A percentile compares a stretch with the other conserved stretches of the same genome.
Evolutionary conservation across 768 basidiomycete species (phyloP).

Genomic region (Daedalea quercina): DNA sequence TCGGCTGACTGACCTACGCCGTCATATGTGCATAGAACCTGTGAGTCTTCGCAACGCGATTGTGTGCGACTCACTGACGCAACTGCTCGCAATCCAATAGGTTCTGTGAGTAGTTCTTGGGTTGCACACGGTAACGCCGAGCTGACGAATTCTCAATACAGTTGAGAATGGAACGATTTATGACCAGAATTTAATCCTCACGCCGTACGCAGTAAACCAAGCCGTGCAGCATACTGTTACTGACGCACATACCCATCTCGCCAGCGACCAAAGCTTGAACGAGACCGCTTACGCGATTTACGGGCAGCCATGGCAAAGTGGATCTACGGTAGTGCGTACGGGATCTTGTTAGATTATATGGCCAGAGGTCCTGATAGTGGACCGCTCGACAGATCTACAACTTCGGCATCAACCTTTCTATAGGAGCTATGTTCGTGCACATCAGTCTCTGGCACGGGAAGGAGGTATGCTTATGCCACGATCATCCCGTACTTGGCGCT

Average conservation of each 20-base stretch:
- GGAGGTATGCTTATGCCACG: constrained; percentile 4
- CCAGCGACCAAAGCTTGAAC: neutral
- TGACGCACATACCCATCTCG: neutral
- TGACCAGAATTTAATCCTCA: constrained; percentile 46
- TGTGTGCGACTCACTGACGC: neutral
- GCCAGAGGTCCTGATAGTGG: no score
- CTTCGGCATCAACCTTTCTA: constrained; percentile 12
- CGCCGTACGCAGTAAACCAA: constrained; percentile 9
- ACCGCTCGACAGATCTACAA: neutral
- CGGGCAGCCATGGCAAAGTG: constrained; percentile 2
- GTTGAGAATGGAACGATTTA: constrained; percentile 42
- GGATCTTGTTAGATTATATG: no score
- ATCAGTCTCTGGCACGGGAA: constrained; percentile 22
- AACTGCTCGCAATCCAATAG: neutral
- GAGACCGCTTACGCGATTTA: neutral
- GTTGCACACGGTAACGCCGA: neutral
- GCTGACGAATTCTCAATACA: neutral
- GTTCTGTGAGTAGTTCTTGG: neutral
- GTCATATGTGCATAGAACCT: neutral
- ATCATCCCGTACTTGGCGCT: neutral
- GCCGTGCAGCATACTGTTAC: neutral
- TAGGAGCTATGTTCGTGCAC: constrained; percentile 16
- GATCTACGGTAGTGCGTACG: neutral
- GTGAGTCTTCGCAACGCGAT: neutral
- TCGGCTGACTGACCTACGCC: neutral